Evolutionary conservation across 805 yeast species (phyloP), one percentile per base, ranked within the genome.

Genomic region (Ogataea paradorogensis): DNA sequence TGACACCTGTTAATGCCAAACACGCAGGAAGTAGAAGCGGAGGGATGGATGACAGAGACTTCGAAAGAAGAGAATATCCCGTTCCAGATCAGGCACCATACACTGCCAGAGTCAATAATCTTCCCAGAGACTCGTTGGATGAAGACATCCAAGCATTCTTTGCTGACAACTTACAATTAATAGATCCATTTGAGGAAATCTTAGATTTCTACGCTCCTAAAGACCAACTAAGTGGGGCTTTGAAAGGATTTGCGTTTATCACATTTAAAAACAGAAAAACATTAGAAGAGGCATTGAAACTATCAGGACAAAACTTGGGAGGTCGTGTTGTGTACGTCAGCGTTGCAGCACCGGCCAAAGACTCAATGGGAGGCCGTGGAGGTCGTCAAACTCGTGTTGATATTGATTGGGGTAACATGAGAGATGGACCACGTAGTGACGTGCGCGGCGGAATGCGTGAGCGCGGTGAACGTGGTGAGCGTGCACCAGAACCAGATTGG

Each of bases 31-130:
- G 38, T 26, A 27, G 33, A 9, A n/a, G 41, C 20, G 41, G 45
- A 13, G 43, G 40, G 21, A 23, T 21, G 20, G 43, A 43, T 22
- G 43, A 55, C 37, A 63, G 57, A 35, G 61, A 63, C 37, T 54
- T 69, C 49, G 78, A 75, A 47, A 76, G 86, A 65, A 72, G 69
- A 26, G 90, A 83, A 59, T 84, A 68, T 52, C 95, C 96, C 30
- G 73, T 93, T 45, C 99, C 99, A 32, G 91, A 88, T 54, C 74
- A 68, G 37, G 89, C 97, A 14, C 99, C 99, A 39, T 93, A 66
- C 73, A 83, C 85, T 56, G 97, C 96, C n/a, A 79, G 87, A 61
- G 73, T 91, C 51, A 78, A 78, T 59, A 89, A 90, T 67, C 76
- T 93, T 58, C 87, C 96, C 45, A 90, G 84, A 43, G 95, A 85